These are phyloP conservation scores for Edaphochlamys debaryana DNA, from an alignment of 139 green algal genomes.

Conservation along the genomic window DNA sequence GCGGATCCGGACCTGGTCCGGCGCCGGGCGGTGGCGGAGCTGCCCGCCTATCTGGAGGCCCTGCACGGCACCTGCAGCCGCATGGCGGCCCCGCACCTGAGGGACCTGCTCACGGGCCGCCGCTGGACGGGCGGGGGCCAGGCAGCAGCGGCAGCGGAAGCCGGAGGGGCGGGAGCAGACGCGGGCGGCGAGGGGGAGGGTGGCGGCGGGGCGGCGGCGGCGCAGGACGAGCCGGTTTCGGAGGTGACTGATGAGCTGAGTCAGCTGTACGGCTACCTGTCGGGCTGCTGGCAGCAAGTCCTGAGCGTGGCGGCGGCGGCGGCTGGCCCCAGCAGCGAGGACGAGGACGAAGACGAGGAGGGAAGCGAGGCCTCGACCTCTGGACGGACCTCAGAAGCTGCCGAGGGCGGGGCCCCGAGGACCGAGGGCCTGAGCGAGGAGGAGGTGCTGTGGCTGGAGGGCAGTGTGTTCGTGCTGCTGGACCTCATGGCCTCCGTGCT, in stretches of 20 bases:
- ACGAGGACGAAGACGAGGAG: background rate
- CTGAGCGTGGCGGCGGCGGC: background rate
- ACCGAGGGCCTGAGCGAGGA: background rate
- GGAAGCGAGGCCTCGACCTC: too few species aligned
- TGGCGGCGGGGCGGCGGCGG: background rate
- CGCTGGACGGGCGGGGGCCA: background rate
- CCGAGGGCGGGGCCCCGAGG: background rate
- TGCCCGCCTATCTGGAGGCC: conserved; percentile 19
- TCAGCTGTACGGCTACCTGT: conserved; percentile 4
- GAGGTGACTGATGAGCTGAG: conserved; percentile 13
- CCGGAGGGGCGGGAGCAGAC: background rate
- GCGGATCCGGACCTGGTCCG: too few species aligned
- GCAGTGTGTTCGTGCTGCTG: conserved; percentile 19
- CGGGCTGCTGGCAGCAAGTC: conserved; percentile 2
- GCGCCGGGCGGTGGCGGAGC: too few species aligned
- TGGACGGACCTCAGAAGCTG: too few species aligned
- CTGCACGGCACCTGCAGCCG: conserved; percentile 1
- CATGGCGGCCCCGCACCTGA: conserved; percentile 11
- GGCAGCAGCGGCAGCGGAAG: background rate
- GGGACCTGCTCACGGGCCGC: conserved; percentile 1
- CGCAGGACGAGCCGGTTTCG: background rate
- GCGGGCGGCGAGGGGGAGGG: background rate
- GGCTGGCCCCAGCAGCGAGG: background rate
- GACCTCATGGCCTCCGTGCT: background rate
- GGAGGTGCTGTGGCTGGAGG: conserved; percentile 32